These are phyloP conservation scores for Porodaedalea pini DNA, from an alignment of 1,284 basidiomycete species.

Conservation along the genomic window DNA sequence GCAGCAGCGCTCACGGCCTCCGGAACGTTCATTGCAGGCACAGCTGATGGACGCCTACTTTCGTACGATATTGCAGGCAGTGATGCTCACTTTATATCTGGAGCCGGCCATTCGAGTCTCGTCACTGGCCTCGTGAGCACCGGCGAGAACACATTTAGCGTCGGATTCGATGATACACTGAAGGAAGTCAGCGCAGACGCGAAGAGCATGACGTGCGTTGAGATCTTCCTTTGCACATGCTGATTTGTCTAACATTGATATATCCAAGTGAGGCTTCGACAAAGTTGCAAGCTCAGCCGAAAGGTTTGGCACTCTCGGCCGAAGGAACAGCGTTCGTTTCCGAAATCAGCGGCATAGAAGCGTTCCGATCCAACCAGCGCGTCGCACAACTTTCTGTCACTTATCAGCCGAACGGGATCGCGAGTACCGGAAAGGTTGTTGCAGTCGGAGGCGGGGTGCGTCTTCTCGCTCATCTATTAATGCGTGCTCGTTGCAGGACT, in stretches of 20 bases:
- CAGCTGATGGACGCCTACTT: slow-evolving; percentile 79
- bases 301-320: slow-evolving; percentile 54
- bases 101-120: slow-evolving; percentile 68
- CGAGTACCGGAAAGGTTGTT: slow-evolving; percentile 48
- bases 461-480: slow-evolving; percentile 6
- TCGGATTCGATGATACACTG: slow-evolving; percentile 79
- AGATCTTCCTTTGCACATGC: neutral
- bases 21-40: slow-evolving; percentile 75
- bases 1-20: slow-evolving; percentile 47
- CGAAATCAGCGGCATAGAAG: slow-evolving; percentile 65
- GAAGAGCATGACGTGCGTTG: slow-evolving; percentile 56
- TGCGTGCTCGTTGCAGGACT: neutral
- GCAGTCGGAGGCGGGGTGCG: slow-evolving; percentile 75
- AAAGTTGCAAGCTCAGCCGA: slow-evolving; percentile 65
- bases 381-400: slow-evolving; percentile 52
- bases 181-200: slow-evolving; percentile 54
- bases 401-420: slow-evolving; percentile 56
- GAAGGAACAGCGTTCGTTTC: slow-evolving; percentile 75
- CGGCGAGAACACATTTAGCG: slow-evolving; percentile 57
- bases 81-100: slow-evolving; percentile 50
- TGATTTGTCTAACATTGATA: neutral
- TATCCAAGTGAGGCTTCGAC: slow-evolving; percentile 46
- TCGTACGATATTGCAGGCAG: slow-evolving; percentile 51
- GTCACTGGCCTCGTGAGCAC: slow-evolving; percentile 63
- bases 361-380: slow-evolving; percentile 62